Evolutionary conservation across 164 flowering plant species (phyloP), one percentile per base, ranked within the genome.

Genomic region (Sedum album): DNA sequence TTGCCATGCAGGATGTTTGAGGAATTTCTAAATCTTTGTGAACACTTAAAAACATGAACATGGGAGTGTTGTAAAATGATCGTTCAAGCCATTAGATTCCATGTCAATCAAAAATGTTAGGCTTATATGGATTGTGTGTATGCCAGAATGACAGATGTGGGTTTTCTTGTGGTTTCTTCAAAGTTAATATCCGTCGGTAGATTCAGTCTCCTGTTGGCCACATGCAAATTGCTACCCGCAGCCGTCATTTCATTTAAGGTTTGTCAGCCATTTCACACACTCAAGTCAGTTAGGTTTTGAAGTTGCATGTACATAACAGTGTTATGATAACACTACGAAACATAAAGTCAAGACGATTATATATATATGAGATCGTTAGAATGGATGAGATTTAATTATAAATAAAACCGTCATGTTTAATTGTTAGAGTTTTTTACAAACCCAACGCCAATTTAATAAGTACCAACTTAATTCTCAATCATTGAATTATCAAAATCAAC

Each of bases 161-260:
- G 14, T 7, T 23, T 53, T 7, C 60, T 53, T 21, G 60, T 53
- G 60, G 60, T 53, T 21, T n/a, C 57, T 5, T 53, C n/a, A n/a
- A n/a, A n/a, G n/a, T 21, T 35, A 53, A 53, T 23, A 53, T 0
- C 28, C 60, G 26, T 13, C 10, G 5, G 13, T 21, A 53, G 60
- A 53, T 53, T 53, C 60, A 30, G 28, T 1, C 60, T 21, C 14
- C 14, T 53, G 28, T 53, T 53, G 60, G 60, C 60, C 60, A 21
- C 60, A 53, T 53, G 60, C 60, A 53, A 21, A 53, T 7, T 5
- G 20, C 55, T 6, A 53, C 26, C 14, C 11, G 1, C 30, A 21
- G 60, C 60, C 60, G 60, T 53, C 60, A 53, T 53, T 53, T 53
- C 60, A 23, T 49, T 49, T n/a, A 7, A n/a, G 6, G 42, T 39